Evolutionary conservation across 1,139 yeast genomes (phyloP).

Genomic region (Blastobotrys indianensis): DNA sequence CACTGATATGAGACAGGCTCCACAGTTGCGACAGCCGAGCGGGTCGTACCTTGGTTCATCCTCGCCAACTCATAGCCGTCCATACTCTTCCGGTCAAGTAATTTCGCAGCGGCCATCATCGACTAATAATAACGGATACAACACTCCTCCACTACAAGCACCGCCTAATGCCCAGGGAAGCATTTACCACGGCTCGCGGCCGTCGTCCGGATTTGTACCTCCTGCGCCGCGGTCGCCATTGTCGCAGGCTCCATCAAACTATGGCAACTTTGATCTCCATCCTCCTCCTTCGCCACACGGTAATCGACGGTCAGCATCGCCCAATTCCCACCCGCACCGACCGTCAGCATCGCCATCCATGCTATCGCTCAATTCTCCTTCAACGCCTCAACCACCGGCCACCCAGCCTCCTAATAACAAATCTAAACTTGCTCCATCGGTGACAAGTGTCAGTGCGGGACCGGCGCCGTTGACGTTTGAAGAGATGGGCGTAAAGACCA

Average conservation of each 20-base stretch:
- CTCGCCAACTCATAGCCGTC: too few species aligned
- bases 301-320: too few species aligned
- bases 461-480: conserved; percentile 46
- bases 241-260: background rate
- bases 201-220: conserved; percentile 7
- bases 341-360: conserved; percentile 7
- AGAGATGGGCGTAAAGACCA: conserved; percentile 31
- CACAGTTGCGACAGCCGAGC: too few species aligned
- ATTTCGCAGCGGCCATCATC: too few species aligned
- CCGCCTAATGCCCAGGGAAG: too few species aligned
- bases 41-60: too few species aligned
- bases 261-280: background rate
- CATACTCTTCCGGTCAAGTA: too few species aligned
- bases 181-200: background rate
- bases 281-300: conserved; percentile 5
- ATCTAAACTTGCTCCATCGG: background rate
- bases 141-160: too few species aligned
- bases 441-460: conserved; percentile 38
- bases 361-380: background rate
- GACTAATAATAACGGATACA: too few species aligned
- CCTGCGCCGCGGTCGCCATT: conserved; percentile 6
- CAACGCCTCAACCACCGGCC: background rate
- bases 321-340: too few species aligned
- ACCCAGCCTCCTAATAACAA: background rate
- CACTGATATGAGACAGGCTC: too few species aligned